Evolutionary conservation across 1,284 basidiomycete genomes (phyloP).

Genomic region (Naganishia sp.): DNA sequence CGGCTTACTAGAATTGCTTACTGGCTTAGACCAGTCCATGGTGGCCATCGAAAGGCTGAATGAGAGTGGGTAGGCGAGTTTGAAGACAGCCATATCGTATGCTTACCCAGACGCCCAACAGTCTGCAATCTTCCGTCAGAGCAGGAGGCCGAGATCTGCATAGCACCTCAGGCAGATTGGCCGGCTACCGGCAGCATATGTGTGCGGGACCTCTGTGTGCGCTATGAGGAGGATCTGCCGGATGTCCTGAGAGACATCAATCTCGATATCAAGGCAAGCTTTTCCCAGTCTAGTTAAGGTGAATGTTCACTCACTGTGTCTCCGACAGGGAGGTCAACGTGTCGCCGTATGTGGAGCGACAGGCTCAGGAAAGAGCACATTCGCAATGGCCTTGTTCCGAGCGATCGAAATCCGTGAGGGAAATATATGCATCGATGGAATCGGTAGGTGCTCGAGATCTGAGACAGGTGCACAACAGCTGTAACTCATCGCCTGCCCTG

Average conservation of each 20-base stretch:
- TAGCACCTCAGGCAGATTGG: constrained; percentile 61
- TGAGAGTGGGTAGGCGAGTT: constrained; percentile 22
- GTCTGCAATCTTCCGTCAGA: constrained; percentile 42
- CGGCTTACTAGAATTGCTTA: constrained; percentile 34
- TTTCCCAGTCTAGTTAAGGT: background rate
- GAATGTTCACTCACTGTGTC: constrained; percentile 1
- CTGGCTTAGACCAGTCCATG: constrained; percentile 41
- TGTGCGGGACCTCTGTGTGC: constrained; percentile 65
- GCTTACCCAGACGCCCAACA: constrained; percentile 34
- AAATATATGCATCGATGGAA: constrained; percentile 68
- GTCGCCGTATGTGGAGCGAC: constrained; percentile 76
- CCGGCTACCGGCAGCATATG: constrained; percentile 64
- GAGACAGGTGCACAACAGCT: background rate
- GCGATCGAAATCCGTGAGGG: constrained; percentile 68
- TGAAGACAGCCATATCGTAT: background rate
- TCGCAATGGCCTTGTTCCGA: constrained; percentile 69
- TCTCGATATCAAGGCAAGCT: constrained; percentile 59
- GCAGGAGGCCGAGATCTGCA: constrained; percentile 40
- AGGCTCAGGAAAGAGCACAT: constrained; percentile 70
- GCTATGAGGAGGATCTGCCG: constrained; percentile 71
- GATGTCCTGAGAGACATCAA: constrained; percentile 68
- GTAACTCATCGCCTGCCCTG: background rate
- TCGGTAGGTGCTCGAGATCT: constrained; percentile 55
- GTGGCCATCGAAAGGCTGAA: constrained; percentile 35
- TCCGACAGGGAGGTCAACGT: constrained; percentile 64